Conservation (phyloP, 1,139 yeast species). For the Yamadazyma diddensiae region DNA sequence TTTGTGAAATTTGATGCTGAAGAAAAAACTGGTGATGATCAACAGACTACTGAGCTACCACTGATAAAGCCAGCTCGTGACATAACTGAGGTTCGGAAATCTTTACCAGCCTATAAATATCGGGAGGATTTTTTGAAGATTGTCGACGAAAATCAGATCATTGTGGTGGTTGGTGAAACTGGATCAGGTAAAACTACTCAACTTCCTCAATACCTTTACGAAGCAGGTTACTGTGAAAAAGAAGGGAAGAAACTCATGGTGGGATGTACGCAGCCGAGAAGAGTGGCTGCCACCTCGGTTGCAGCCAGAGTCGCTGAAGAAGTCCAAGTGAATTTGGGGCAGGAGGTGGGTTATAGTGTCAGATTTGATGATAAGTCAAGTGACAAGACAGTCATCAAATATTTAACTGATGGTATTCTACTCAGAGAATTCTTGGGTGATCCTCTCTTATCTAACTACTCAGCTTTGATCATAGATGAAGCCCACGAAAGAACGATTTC, state of each 20-base stretch:
- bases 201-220: constrained; percentile 82
- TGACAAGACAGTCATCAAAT: constrained; percentile 67
- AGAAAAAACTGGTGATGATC: constrained; percentile 16
- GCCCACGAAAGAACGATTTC: constrained; percentile 94
- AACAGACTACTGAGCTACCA: constrained; percentile 12
- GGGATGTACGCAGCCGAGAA: constrained; percentile 94
- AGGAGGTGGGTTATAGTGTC: constrained; percentile 81
- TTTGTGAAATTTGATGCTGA: constrained; percentile 63
- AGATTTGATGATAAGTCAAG: constrained; percentile 79
- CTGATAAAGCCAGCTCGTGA: constrained; percentile 18
- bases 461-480: constrained; percentile 91
- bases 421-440: constrained; percentile 80
- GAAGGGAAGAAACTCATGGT: constrained; percentile 37
- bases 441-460: constrained; percentile 63
- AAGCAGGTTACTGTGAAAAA: constrained; percentile 65
- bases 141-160: constrained; percentile 62
- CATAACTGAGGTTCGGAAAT: constrained; percentile 51
- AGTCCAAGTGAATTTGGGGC: constrained; percentile 67
- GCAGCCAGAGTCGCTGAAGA: constrained; percentile 92
- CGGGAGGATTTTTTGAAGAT: constrained; percentile 62
- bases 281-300: constrained; percentile 94
- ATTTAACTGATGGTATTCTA: constrained; percentile 94
- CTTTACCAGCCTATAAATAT: constrained; percentile 75
- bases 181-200: constrained; percentile 98
- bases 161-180: constrained; percentile 93